phyloP scores from a whole-genome alignment of 345 rosid species.

The Ceriops tagal region DNA sequence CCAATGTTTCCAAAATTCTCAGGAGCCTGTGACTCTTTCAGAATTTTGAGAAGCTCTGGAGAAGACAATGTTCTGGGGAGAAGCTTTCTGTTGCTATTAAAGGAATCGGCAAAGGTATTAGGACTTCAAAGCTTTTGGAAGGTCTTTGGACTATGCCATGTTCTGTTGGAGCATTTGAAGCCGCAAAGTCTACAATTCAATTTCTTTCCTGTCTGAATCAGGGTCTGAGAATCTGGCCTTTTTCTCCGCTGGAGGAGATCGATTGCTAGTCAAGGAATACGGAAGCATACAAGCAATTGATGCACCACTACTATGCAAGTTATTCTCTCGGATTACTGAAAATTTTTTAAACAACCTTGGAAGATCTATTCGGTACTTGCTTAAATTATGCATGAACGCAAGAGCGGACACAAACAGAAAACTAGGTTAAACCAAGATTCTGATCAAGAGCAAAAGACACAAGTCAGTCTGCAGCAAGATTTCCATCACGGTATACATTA shows the following conservation, averaged over 20 bases:
- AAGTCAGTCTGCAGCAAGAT: no score
- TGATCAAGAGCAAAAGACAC: no score
- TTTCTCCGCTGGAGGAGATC: conserved; percentile 53
- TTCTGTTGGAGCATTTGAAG: not conserved
- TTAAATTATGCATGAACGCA: no score
- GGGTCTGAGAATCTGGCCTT: not conserved
- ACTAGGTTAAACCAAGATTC: no score
- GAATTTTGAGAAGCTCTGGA: conserved; percentile 66
- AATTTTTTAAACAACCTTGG: no score
- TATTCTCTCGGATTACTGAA: not conserved
- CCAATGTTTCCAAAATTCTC: no score
- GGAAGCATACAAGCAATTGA: conserved; percentile 72
- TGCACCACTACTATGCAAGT: conserved; percentile 53
- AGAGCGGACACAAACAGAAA: no score
- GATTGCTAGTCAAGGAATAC: conserved; percentile 50
- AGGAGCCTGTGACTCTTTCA: conserved; percentile 10
- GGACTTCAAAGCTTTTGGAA: no score
- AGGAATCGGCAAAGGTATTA: conserved; percentile 53
- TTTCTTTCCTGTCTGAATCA: not conserved
- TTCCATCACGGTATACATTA: no score
- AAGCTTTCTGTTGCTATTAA: conserved; percentile 67
- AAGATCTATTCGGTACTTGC: no score
- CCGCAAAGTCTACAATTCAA: not conserved
- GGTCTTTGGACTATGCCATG: no score
- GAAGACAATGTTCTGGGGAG: conserved; percentile 46